Evolutionary conservation across 352 stramenopile species (phyloP), one percentile per base, ranked within the genome.

Genomic region (Phytophthora boehmeriae): DNA sequence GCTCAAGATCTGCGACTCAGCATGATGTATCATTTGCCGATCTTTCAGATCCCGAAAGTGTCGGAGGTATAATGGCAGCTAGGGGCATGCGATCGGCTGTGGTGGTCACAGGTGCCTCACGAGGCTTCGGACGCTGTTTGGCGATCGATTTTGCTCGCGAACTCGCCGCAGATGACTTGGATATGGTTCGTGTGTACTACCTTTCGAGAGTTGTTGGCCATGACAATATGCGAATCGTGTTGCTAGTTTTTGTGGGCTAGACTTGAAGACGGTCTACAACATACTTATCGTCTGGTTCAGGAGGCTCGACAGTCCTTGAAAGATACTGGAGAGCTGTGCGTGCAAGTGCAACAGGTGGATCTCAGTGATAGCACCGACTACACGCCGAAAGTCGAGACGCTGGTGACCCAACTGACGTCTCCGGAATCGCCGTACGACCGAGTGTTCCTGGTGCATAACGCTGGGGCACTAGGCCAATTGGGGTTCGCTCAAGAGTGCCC

Each of bases 31-130:
- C n/a, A n/a, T n/a, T n/a, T n/a, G n/a, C n/a, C n/a, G n/a, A n/a
- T n/a, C n/a, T n/a, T n/a, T n/a, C n/a, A n/a, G n/a, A n/a, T n/a
- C n/a, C n/a, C n/a, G n/a, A n/a, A n/a, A n/a, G n/a, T n/a, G n/a
- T n/a, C n/a, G n/a, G n/a, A n/a, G n/a, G n/a, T n/a, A n/a, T n/a
- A n/a, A n/a, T n/a, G n/a, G n/a, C n/a, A n/a, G n/a, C n/a, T n/a
- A n/a, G n/a, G n/a, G n/a, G n/a, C n/a, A 83, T 78, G 65, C 60
- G 57, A 34, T 60, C 58, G 42, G 70, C 68, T 9, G 75, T 93
- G 16, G 43, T 96, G 28, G 58, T 95, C 36, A 95, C 88, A 0
- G 88, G 88, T 22, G 86, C n/a, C n/a, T n/a, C n/a, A n/a, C n/a
- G n/a, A n/a, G n/a, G n/a, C n/a, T n/a, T n/a, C n/a, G n/a, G n/a